Conservation (phyloP, 176 grass and related monocot genomes). For the Phoenix roebelenii region DNA sequence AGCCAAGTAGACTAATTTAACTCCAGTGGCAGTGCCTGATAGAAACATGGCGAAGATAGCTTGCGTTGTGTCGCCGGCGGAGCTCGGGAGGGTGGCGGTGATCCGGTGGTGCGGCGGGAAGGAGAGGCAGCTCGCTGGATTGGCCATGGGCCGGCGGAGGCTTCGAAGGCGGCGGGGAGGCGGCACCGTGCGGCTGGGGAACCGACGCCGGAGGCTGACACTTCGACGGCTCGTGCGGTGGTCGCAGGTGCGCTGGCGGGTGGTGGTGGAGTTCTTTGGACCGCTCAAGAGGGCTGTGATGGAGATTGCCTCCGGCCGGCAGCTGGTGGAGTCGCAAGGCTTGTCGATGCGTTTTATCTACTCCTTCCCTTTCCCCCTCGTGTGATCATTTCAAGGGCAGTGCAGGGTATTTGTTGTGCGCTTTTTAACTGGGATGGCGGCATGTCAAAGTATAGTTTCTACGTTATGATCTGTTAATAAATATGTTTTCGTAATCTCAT, state of each 20-base stretch:
- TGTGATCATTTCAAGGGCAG: not conserved
- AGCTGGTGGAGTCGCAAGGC: not conserved
- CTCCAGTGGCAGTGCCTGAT: too few relatives aligned
- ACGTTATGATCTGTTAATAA: too few relatives aligned
- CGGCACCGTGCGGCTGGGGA: conserved; percentile 1
- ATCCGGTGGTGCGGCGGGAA: not conserved
- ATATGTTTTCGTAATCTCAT: too few relatives aligned
- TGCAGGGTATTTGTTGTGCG: too few relatives aligned
- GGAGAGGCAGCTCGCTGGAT: not conserved
- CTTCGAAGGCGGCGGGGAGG: not conserved
- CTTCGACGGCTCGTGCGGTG: conserved; percentile 1
- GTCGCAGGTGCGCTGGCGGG: conserved; percentile 4
- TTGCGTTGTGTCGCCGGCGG: not conserved
- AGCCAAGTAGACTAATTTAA: too few relatives aligned
- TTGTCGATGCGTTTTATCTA: conserved; percentile 10
- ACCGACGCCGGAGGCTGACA: not conserved
- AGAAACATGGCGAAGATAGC: not conserved
- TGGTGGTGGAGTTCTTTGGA: conserved; percentile 3
- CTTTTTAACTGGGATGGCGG: too few relatives aligned
- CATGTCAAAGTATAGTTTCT: too few relatives aligned
- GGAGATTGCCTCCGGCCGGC: not conserved
- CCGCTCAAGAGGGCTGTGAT: conserved; percentile 8
- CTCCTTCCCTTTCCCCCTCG: not conserved
- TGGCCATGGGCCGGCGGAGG: not conserved
- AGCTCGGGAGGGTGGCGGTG: not conserved